A percentile compares a stretch with the other conserved stretches of the same genome.
These are phyloP conservation scores for Amphicarpaea edgeworthii DNA, from an alignment of 306 rosid genomes.

Conservation along the genomic window DNA sequence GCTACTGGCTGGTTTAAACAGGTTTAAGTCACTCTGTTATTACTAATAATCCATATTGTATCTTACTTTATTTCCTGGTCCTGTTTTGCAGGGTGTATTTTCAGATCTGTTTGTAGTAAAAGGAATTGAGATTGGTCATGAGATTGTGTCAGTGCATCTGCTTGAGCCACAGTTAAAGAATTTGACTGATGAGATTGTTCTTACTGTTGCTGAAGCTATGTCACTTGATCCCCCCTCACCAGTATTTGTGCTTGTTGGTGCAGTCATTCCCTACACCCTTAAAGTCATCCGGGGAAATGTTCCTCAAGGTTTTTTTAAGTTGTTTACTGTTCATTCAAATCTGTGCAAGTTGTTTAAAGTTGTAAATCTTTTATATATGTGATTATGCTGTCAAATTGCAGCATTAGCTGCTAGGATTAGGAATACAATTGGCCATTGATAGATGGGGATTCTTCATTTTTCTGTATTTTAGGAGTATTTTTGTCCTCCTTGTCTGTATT, in stretches of 20 bases:
- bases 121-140: constrained; percentile 92
- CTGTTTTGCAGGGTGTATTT: constrained; percentile 86
- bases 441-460: constrained; percentile 36
- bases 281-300: constrained; percentile 78
- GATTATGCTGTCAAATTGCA: constrained; percentile 39
- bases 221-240: constrained; percentile 94
- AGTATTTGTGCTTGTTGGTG: constrained; percentile 83
- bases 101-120: constrained; percentile 86
- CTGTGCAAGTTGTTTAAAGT: constrained; percentile 14
- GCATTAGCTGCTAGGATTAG: constrained; percentile 16
- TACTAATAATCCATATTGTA: constrained; percentile 31
- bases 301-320: constrained; percentile 74
- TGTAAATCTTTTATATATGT: constrained; percentile 13
- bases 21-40: constrained; percentile 32
- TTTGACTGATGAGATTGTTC: constrained; percentile 76
- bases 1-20: constrained; percentile 49
- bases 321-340: constrained; percentile 43
- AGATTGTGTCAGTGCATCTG: constrained; percentile 78
- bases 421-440: constrained; percentile 24
- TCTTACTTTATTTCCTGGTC: constrained; percentile 43
- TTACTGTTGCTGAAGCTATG: constrained; percentile 98
- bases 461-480: constrained; percentile 22
- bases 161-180: constrained; percentile 72
- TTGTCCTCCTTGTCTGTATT: constrained; percentile 8
- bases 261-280: constrained; percentile 71